Base-by-base conservation (phyloP, 768 basidiomycete genomes). In the Kwoniella bestiolae region DNA sequence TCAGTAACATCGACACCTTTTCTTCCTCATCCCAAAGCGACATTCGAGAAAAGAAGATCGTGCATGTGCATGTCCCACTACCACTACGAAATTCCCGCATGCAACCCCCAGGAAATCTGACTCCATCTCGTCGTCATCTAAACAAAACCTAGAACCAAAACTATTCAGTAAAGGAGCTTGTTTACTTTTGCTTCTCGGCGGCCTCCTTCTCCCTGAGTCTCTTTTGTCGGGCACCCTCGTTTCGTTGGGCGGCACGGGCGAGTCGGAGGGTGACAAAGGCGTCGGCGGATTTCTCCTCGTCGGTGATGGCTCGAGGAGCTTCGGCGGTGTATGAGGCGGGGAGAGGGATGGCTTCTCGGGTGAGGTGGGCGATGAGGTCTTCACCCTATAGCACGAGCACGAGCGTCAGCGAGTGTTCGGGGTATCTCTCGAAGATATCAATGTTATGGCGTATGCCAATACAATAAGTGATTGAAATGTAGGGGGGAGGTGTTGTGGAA, bases 301-400 rank as follows among this genome's bases (percentile, higher is more conserved):
- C 83, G 68, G 92, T 91, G 81, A 98, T 96, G 84, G 91, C 90
- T 82, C 96, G 91, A 75, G 96, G 96, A 31, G 86, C 83, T 83
- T 99, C 96, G 72, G 86, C 86, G 51, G 84, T 82, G 82, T 86
- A 86, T 63, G 86, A 80, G 57, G 87, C 80, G 60, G 92, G 90
- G 68, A 98, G 85, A 55, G 83, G 80, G 50, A 70, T 59, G 73
- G 74, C 50, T 38, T 63, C 67, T 64, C 91, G 90, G 72, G 91
- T 91, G 70, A 89, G 91, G 72, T 87, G 81, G 56, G 89, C 89
- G 70, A 84, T 86, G 83, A 96, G 90, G 67, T 92, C 92, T 49
- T 91, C 92, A 62, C 87, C 88, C 92, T 95, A 73, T 7, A 23
- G 41, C 16, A 51, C n/a, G 34, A 32, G 11, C 21, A 26, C 31